Percentiles rank a stretch among this genome's conserved stretches.
Conservation (phyloP, 129 eudicot species). For the Chrysanthemum seticuspe region DNA sequence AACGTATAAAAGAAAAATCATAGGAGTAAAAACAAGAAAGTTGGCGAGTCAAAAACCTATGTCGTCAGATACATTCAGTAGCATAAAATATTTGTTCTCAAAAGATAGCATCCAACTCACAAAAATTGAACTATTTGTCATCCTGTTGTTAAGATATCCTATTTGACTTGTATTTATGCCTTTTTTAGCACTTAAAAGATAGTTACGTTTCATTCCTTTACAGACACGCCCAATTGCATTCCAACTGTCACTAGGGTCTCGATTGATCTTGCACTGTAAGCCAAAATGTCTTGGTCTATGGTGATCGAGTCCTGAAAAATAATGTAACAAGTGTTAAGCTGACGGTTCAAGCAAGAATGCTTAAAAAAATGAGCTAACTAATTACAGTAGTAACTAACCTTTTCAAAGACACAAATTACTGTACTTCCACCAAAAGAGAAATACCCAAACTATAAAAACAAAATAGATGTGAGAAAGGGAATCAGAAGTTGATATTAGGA, state of each 20-base stretch:
- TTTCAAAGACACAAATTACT: slow-evolving; percentile 88
- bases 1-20: slow-evolving; percentile 54
- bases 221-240: slow-evolving; percentile 74
- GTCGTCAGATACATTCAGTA: not conserved
- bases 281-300: slow-evolving; percentile 72
- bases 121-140: not conserved
- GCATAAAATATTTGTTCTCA: not conserved
- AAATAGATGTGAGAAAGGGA: not conserved
- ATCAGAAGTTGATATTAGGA: not conserved
- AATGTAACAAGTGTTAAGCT: not conserved
- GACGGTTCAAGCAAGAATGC: not conserved
- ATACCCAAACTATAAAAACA: slow-evolving; percentile 82
- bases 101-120: not conserved
- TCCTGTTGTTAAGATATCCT: not conserved
- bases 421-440: slow-evolving; percentile 99
- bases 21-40: slow-evolving; percentile 18
- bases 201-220: slow-evolving; percentile 32
- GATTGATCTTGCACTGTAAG: slow-evolving; percentile 76
- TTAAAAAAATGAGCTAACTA: not conserved
- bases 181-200: slow-evolving; percentile 13
- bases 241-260: slow-evolving; percentile 88
- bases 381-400: slow-evolving; percentile 50
- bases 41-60: not conserved
- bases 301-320: slow-evolving; percentile 61
- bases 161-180: not conserved